These are phyloP conservation scores for Trebouxia sp. DNA, from an alignment of 139 green algal species.

Conservation along the genomic window DNA sequence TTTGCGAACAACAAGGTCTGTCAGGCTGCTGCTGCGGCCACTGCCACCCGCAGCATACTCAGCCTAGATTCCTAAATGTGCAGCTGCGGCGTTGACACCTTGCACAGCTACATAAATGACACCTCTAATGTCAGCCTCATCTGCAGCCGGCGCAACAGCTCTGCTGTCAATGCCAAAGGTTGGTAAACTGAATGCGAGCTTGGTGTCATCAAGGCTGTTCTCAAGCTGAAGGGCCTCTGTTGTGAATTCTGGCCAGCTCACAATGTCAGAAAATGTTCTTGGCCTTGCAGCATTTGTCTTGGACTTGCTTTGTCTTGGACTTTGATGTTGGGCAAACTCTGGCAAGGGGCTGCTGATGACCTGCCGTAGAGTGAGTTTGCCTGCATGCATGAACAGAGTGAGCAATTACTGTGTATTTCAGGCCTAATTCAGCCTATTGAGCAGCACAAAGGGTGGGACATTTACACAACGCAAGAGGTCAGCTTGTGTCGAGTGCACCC, in stretches of 20 bases:
- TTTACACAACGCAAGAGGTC: no score
- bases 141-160: neutral
- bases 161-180: no score
- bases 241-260: neutral
- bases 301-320: no score
- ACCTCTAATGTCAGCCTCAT: conserved; percentile 9
- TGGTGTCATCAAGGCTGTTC: neutral
- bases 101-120: neutral
- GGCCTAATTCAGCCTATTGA: no score
- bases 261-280: conserved; percentile 4
- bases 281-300: neutral
- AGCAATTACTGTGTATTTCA: no score
- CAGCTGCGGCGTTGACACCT: neutral
- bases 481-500: no score
- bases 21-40: conserved; percentile 6
- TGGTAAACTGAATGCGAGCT: neutral
- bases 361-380: no score
- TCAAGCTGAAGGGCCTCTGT: neutral
- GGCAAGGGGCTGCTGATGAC: no score
- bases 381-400: no score
- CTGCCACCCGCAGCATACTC: conserved; percentile 1
- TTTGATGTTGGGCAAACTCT: no score
- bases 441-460: no score
- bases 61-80: neutral
- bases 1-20: neutral